phyloP scores from a whole-genome alignment of 768 basidiomycete genomes.

The Hemileccinum impolitum region DNA sequence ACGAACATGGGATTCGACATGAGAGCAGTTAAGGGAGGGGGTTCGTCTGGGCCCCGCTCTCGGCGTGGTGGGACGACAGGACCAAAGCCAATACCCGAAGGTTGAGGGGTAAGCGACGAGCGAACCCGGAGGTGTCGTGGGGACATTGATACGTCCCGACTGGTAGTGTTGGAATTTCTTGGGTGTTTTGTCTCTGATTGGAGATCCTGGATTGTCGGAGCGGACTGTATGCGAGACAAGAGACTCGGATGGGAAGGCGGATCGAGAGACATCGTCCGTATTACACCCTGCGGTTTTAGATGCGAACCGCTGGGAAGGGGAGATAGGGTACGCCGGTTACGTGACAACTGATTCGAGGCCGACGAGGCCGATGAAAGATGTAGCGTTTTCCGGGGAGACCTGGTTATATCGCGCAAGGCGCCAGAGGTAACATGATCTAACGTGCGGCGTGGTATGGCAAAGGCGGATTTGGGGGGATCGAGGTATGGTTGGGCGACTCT shows the following conservation, averaged over 20 bases:
- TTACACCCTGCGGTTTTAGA: constrained; percentile 34
- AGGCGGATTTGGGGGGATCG: constrained; percentile 51
- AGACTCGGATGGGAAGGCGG: constrained; percentile 40
- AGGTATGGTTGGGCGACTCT: constrained; percentile 43
- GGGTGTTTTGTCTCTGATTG: constrained; percentile 19
- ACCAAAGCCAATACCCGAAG: constrained; percentile 41
- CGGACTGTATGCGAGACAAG: constrained; percentile 23
- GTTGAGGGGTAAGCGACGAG: constrained; percentile 69
- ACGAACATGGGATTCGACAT: constrained; percentile 68
- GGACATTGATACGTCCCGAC: constrained; percentile 47
- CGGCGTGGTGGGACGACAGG: constrained; percentile 38
- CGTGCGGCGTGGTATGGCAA: constrained; percentile 27
- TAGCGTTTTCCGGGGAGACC: constrained; percentile 29
- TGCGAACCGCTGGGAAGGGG: constrained; percentile 34
- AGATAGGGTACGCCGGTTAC: constrained; percentile 41
- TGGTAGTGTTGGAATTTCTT: constrained; percentile 19
- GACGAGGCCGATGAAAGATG: constrained; percentile 29
- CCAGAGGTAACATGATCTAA: constrained; percentile 19
- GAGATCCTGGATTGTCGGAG: constrained; percentile 35
- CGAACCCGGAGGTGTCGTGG: constrained; percentile 51
- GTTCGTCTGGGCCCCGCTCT: constrained; percentile 59
- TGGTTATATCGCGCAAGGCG: constrained; percentile 19
- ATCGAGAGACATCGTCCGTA: constrained; percentile 74
- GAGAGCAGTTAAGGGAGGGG: constrained; percentile 61
- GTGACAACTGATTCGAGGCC: constrained; percentile 29